phyloP scores from a whole-genome alignment of 768 basidiomycete genomes.

The Bullera alba region DNA sequence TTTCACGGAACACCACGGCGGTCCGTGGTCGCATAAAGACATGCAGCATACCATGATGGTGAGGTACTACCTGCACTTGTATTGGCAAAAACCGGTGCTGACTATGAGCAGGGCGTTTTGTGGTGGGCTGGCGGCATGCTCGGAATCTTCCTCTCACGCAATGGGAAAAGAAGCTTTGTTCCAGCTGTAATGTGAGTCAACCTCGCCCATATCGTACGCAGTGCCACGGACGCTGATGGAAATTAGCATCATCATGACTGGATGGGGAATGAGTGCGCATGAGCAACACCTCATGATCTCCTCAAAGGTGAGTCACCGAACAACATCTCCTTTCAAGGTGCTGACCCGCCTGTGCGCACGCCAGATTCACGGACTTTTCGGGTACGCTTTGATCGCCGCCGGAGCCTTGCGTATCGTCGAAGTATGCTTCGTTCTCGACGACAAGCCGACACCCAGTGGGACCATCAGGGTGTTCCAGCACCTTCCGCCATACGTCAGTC shows the following conservation, averaged over 20 bases:
- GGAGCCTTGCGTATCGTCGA: slow-evolving; percentile 74
- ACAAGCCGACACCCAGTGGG: slow-evolving; percentile 40
- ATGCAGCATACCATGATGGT: slow-evolving; percentile 71
- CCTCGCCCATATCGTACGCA: background rate
- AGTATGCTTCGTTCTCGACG: slow-evolving; percentile 63
- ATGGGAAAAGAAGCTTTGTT: slow-evolving; percentile 51
- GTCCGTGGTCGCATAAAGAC: slow-evolving; percentile 78
- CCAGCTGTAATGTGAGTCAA: slow-evolving; percentile 71
- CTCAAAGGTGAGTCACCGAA: slow-evolving; percentile 55
- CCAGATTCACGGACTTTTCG: slow-evolving; percentile 76
- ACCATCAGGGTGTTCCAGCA: slow-evolving; percentile 67
- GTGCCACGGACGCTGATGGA: background rate
- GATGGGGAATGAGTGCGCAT: slow-evolving; percentile 88
- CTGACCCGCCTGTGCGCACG: background rate
- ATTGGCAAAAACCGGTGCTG: slow-evolving; percentile 49
- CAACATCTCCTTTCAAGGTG: background rate
- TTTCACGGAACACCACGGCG: slow-evolving; percentile 82
- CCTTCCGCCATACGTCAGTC: slow-evolving; percentile 69
- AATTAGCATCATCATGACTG: slow-evolving; percentile 73
- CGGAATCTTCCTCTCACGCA: slow-evolving; percentile 61
- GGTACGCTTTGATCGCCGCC: slow-evolving; percentile 76
- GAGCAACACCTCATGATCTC: slow-evolving; percentile 77
- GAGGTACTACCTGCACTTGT: background rate
- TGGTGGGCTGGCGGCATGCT: slow-evolving; percentile 86
- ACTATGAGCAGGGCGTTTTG: slow-evolving; percentile 50